These are phyloP conservation scores for Stellera chamaejasme DNA, from an alignment of 345 rosid genomes.

Conservation along the genomic window DNA sequence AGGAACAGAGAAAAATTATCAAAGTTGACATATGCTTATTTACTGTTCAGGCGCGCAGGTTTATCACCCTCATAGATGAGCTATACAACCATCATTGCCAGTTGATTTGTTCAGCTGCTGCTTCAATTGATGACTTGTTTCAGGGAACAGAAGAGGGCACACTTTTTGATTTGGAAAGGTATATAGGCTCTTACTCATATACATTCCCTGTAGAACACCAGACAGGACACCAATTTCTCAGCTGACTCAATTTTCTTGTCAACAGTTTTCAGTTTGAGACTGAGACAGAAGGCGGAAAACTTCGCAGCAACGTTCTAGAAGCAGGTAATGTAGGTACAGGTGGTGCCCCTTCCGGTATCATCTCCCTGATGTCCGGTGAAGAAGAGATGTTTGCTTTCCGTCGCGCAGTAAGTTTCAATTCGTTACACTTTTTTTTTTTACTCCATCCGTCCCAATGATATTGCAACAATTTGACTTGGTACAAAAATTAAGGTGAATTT, in stretches of 20 bases:
- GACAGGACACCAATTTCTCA: neutral
- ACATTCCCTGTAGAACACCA: neutral
- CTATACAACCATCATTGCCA: constrained; percentile 88
- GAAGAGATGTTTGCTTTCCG: constrained; percentile 95
- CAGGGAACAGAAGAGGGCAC: constrained; percentile 96
- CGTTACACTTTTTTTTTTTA: neutral
- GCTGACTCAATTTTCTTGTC: neutral
- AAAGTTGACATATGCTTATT: too few species aligned
- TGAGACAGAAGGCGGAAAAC: constrained; percentile 70
- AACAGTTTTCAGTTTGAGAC: constrained; percentile 90
- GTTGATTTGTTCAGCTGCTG: constrained; percentile 57
- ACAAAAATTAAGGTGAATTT: too few species aligned
- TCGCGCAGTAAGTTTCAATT: constrained; percentile 55
- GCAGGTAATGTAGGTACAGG: constrained; percentile 67
- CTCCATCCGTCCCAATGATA: too few species aligned
- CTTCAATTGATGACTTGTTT: constrained; percentile 82
- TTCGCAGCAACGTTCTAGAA: constrained; percentile 66
- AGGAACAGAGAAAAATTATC: too few species aligned
- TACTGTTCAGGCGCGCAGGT: constrained; percentile 76
- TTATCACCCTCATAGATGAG: constrained; percentile 90
- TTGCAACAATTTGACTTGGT: too few species aligned
- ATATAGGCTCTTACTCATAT: neutral
- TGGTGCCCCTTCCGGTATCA: constrained; percentile 57
- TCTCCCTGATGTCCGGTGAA: constrained; percentile 73
- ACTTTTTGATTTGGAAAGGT: constrained; percentile 86